Evolutionary conservation across 2,329 filamentous ascomycete genomes (phyloP), one percentile per base, ranked within the genome.

Genomic region (Scytalidium sp.): DNA sequence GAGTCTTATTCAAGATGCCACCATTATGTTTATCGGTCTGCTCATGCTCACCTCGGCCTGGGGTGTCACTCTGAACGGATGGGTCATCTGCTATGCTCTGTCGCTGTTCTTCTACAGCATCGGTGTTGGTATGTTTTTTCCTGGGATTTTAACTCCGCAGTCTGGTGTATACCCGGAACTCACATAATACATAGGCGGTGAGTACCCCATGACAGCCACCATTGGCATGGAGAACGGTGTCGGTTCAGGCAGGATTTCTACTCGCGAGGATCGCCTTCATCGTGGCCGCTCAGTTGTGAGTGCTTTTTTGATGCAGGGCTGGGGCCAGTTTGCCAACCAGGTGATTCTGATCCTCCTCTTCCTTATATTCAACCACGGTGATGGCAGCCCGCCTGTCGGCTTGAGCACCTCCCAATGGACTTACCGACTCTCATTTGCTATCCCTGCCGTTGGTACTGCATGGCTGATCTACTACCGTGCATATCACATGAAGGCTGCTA

Each of bases 261-360:
- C 91, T 51, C 87, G 86, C 55, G 90, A 96, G 47, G 93, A 97
- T 68, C 90, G 93, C 67, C 84, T 97, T 47, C 93, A 97, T 75
- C 90, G 93, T 72, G 93, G 93, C 56, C 89, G 93, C 65, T 96
- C 96, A 70, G 93, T 97, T 67, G 96, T 91, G 58, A 90, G 87
- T 69, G 92, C 93, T 51, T 97, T 97, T 75, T 72, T 97, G 71
- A 97, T 97, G 93, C 93, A 97, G 72, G 93, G 93, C 47, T 97
- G 93, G 93, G 93, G 93, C 57, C 93, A 97, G 70, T 89, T 96
- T 67, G 77, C 89, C 75, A 97, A 97, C 81, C 93, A 97, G 72
- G 87, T 88, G 60, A 72, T 96, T 50, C 80, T 97, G 56, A 96
- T 97, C 63, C 76, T 95, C 45, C 81, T 97, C 51, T 78, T 95